phyloP scores from a whole-genome alignment of 129 eudicot species.

The Dittrichia graveolens region DNA sequence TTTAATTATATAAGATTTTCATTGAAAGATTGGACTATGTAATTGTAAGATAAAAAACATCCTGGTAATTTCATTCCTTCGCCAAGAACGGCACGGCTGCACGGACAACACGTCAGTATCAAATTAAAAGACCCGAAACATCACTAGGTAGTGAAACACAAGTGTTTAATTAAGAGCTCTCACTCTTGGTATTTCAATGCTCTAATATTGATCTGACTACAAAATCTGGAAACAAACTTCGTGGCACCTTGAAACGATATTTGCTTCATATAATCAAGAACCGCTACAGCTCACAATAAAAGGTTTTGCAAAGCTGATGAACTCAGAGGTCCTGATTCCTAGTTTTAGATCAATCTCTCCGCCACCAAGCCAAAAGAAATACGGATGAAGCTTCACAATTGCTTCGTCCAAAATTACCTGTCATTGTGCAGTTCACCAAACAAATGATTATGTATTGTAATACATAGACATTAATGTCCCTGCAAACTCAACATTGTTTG shows the following conservation, averaged over 20 bases:
- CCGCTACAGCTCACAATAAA: slow-evolving; percentile 67
- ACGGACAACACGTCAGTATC: no score
- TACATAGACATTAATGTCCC: background rate
- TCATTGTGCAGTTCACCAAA: slow-evolving; percentile 19
- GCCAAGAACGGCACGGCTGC: no score
- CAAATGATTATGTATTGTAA: background rate
- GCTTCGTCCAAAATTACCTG: slow-evolving; percentile 99
- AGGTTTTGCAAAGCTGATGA: slow-evolving; percentile 54
- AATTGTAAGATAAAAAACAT: no score
- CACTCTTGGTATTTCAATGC: background rate
- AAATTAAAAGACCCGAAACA: no score
- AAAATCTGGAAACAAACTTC: no score
- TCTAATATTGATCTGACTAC: background rate
- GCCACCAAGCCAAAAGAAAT: slow-evolving; percentile 97
- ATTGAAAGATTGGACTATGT: no score
- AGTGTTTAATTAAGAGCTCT: slow-evolving; percentile 13
- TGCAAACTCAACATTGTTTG: background rate
- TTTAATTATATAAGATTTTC: no score
- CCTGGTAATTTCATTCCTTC: no score
- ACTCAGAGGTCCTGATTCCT: slow-evolving; percentile 68
- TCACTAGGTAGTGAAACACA: background rate
- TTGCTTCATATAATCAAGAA: slow-evolving; percentile 34
- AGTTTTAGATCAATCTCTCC: slow-evolving; percentile 79
- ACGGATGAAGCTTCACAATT: slow-evolving; percentile 76
- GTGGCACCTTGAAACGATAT: background rate